These are phyloP conservation scores for Cryptosporidium felis DNA, from an alignment of 169 alveolate species.

Conservation along the genomic window DNA sequence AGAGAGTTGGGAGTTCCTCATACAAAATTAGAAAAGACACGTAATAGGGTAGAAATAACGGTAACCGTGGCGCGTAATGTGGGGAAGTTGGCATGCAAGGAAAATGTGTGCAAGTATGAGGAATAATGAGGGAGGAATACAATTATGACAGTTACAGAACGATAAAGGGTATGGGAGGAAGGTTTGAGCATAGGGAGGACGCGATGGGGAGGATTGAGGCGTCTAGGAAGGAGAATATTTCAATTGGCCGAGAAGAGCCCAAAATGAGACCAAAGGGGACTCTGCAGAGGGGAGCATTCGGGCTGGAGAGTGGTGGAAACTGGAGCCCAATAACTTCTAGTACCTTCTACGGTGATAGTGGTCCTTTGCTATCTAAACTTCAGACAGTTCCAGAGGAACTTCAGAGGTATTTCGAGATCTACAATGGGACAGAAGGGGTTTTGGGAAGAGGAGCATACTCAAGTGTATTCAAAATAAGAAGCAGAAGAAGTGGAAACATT, in stretches of 20 bases:
- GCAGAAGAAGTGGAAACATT: slow-evolving; percentile 50
- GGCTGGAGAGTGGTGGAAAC: too few species aligned
- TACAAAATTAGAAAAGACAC: background rate
- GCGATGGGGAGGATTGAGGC: background rate
- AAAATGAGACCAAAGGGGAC: background rate
- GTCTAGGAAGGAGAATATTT: background rate
- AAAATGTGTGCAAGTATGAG: slow-evolving; percentile 20
- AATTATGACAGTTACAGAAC: slow-evolving; percentile 30
- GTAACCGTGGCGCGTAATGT: slow-evolving; percentile 48
- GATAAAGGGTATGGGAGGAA: background rate
- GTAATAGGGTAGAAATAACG: background rate
- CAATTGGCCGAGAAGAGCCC: background rate
- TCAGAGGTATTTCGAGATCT: slow-evolving; percentile 39
- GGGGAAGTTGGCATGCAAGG: slow-evolving; percentile 56
- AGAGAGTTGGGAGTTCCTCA: too few species aligned
- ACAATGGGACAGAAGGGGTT: slow-evolving; percentile 56
- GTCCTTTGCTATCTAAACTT: slow-evolving; percentile 51
- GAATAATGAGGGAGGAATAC: slow-evolving; percentile 42
- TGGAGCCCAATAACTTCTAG: slow-evolving; percentile 49
- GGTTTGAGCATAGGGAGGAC: background rate
- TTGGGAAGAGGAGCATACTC: slow-evolving; percentile 70
- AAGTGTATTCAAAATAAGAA: slow-evolving; percentile 61
- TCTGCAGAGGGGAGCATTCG: too few species aligned
- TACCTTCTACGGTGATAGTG: slow-evolving; percentile 64
- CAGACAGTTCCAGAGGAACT: slow-evolving; percentile 65